Evolutionary conservation across 2,329 filamentous ascomycete species (phyloP).

Genomic region (Epichloe elymi): DNA sequence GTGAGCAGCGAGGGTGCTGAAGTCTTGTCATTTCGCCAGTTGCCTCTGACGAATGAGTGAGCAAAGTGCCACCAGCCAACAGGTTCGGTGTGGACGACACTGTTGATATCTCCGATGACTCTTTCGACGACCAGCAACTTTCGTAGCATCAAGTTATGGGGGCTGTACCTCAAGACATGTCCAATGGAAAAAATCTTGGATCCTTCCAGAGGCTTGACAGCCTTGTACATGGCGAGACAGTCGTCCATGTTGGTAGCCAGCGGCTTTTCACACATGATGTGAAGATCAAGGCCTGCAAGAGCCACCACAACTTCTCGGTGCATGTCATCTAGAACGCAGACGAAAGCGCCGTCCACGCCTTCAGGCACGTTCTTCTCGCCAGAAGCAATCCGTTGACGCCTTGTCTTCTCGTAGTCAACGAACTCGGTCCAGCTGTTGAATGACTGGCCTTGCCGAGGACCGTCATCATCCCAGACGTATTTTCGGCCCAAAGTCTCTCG

Average conservation of each 20-base stretch:
- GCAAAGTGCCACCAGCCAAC: conserved; percentile 95
- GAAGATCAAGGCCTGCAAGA: conserved; percentile 55
- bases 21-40: conserved; percentile 74
- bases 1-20: conserved; percentile 76
- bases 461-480: conserved; percentile 55
- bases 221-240: conserved; percentile 60
- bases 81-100: conserved; percentile 83
- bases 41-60: conserved; percentile 82
- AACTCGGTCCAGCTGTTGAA: conserved; percentile 68
- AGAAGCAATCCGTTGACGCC: conserved; percentile 39
- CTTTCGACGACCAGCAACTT: conserved; percentile 62
- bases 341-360: conserved; percentile 49
- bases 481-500: conserved; percentile 53
- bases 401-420: conserved; percentile 53
- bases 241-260: conserved; percentile 67
- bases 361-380: conserved; percentile 32
- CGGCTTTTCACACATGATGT: conserved; percentile 94
- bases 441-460: conserved; percentile 45
- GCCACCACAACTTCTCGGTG: conserved; percentile 71
- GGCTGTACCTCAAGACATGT: conserved; percentile 86
- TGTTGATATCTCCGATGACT: conserved; percentile 72
- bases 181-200: conserved; percentile 69
- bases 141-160: conserved; percentile 72
- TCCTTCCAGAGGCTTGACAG: conserved; percentile 27
- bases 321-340: conserved; percentile 72